A percentile compares a stretch with the other conserved stretches of the same genome.
Evolutionary conservation across 1,284 basidiomycete genomes (phyloP).

Genomic region (Cryptococcus wingfieldii): DNA sequence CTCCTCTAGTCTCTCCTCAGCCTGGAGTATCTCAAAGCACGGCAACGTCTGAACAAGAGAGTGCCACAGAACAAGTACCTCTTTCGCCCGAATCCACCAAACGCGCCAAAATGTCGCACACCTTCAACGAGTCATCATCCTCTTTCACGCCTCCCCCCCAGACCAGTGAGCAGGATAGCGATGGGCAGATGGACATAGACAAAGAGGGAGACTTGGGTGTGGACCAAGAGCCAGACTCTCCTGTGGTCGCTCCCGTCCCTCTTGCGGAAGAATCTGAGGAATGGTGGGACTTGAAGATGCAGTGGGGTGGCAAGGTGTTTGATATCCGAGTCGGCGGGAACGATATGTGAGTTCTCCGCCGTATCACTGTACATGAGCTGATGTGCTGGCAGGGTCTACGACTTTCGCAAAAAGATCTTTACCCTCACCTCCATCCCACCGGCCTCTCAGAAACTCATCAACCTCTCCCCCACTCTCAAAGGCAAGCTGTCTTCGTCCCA

Average conservation of each 20-base stretch:
- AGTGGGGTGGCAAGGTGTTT: conserved; percentile 39
- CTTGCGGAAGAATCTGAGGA: conserved; percentile 26
- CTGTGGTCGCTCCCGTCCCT: conserved; percentile 18
- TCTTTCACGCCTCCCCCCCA: background rate
- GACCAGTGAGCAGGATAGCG: too few species aligned
- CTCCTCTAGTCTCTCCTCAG: too few species aligned
- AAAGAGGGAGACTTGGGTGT: too few species aligned
- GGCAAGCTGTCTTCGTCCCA: conserved; percentile 78
- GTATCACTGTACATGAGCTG: background rate
- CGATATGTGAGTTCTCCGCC: conserved; percentile 30
- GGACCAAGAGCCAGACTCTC: background rate
- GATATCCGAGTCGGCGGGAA: conserved; percentile 35
- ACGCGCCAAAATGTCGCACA: too few species aligned
- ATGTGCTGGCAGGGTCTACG: conserved; percentile 36
- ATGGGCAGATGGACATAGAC: too few species aligned
- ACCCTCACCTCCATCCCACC: conserved; percentile 73
- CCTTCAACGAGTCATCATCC: background rate
- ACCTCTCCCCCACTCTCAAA: conserved; percentile 60
- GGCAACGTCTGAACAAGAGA: too few species aligned
- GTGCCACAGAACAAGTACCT: too few species aligned
- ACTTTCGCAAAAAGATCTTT: conserved; percentile 53
- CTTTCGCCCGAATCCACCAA: too few species aligned
- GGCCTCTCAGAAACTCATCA: conserved; percentile 83
- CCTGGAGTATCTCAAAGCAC: too few species aligned
- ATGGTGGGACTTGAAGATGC: conserved; percentile 39